Conservation (phyloP, 2,329 filamentous ascomycete genomes). For the Colletotrichum navitas region DNA sequence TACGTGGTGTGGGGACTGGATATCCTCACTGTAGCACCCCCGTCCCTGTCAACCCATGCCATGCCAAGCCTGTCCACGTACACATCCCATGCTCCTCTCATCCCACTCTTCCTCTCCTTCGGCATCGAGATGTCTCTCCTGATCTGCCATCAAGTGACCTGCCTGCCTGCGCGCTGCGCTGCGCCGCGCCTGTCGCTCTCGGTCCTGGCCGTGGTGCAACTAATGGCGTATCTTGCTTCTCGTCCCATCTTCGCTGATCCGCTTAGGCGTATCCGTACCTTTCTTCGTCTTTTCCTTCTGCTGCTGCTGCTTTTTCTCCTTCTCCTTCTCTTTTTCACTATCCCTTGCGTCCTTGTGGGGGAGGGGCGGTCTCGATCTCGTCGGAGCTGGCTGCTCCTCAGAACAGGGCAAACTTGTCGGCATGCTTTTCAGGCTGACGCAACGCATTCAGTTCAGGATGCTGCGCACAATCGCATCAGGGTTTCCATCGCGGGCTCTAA, state of each 20-base stretch:
- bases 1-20: not conserved
- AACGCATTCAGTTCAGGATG: slow-evolving; percentile 8
- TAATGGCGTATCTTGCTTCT: slow-evolving; percentile 30
- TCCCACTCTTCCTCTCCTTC: slow-evolving; percentile 12
- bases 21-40: not conserved
- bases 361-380: too few relatives aligned
- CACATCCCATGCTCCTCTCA: slow-evolving; percentile 8
- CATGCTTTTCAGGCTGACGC: slow-evolving; percentile 28
- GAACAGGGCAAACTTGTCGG: slow-evolving; percentile 33
- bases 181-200: slow-evolving; percentile 29
- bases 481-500: slow-evolving; percentile 6
- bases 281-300: slow-evolving; percentile 3
- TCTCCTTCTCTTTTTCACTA: not conserved
- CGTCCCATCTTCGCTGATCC: slow-evolving; percentile 30
- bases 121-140: slow-evolving; percentile 37
- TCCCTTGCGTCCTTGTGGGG: too few relatives aligned
- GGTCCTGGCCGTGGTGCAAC: slow-evolving; percentile 29
- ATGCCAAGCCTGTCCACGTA: not conserved
- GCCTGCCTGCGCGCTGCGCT: slow-evolving; percentile 2
- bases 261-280: slow-evolving; percentile 10
- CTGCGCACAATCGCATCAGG: slow-evolving; percentile 17
- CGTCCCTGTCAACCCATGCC: not conserved
- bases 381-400: not conserved
- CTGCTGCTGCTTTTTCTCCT: not conserved
- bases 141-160: slow-evolving; percentile 34